phyloP scores from a whole-genome alignment of 2,329 filamentous ascomycete species.

The Metarhizium brunneum region DNA sequence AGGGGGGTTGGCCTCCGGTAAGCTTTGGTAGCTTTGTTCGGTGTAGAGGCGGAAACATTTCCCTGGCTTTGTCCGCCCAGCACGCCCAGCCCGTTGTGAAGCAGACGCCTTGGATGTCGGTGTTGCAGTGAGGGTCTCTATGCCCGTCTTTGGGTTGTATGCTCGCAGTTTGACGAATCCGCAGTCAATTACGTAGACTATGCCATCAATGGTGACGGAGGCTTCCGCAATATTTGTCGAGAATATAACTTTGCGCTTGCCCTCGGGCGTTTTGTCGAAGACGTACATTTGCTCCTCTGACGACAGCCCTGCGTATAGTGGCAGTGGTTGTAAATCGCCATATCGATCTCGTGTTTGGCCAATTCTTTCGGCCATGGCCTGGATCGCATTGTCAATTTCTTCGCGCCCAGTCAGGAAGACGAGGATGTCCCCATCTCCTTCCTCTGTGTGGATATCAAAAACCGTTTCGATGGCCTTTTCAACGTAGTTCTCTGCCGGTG shows the following conservation, averaged over 20 bases:
- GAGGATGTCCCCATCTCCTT: conserved; percentile 76
- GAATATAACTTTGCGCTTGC: conserved; percentile 84
- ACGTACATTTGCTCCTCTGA: conserved; percentile 93
- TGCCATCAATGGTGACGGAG: conserved; percentile 86
- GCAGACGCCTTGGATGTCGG: conserved; percentile 85
- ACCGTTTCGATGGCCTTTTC: conserved; percentile 75
- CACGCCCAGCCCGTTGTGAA: conserved; percentile 82
- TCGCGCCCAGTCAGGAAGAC: conserved; percentile 89
- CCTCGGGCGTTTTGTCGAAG: conserved; percentile 73
- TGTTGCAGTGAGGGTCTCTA: conserved; percentile 76
- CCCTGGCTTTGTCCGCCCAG: conserved; percentile 78
- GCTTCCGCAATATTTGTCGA: conserved; percentile 96
- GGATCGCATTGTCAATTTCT: conserved; percentile 79
- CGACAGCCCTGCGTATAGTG: conserved; percentile 80
- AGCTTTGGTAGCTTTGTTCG: conserved; percentile 54
- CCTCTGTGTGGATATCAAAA: conserved; percentile 76
- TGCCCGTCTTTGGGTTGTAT: conserved; percentile 75
- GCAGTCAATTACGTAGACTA: conserved; percentile 82
- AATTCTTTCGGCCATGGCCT: conserved; percentile 66
- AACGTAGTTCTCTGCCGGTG: conserved; percentile 76
- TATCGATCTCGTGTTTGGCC: conserved; percentile 39
- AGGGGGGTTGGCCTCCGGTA: conserved; percentile 68
- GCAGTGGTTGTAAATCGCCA: conserved; percentile 38
- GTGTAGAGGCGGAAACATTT: conserved; percentile 95
- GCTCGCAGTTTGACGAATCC: conserved; percentile 86